These are phyloP conservation scores for Phytophthora kernoviae DNA, from an alignment of 352 stramenopile species.

Conservation along the genomic window DNA sequence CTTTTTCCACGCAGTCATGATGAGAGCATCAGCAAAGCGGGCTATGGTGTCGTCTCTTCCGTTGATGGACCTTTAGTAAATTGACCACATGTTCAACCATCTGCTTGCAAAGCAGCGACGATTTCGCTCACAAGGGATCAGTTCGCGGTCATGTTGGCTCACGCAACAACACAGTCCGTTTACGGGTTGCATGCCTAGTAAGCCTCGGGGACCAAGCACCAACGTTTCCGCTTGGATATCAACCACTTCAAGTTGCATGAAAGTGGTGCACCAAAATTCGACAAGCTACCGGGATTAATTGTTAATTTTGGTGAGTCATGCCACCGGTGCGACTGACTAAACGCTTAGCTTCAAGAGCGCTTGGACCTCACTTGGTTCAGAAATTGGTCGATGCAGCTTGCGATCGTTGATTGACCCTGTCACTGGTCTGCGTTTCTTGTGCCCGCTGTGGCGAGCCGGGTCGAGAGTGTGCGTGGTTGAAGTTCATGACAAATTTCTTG, in stretches of 20 bases:
- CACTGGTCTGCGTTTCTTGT: constrained; percentile 5
- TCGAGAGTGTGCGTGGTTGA: constrained; percentile 27
- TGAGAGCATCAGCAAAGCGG: background rate
- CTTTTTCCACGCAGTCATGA: background rate
- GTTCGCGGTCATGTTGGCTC: background rate
- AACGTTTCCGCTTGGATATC: no score
- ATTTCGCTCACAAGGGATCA: constrained; percentile 8
- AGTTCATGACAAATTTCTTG: constrained; percentile 14
- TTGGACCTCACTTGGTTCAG: background rate
- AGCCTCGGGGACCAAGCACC: background rate
- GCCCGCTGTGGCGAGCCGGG: constrained; percentile 13
- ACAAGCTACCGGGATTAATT: background rate
- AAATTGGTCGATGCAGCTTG: constrained; percentile 1
- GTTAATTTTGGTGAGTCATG: background rate
- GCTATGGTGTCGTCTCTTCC: background rate
- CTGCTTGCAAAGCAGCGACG: constrained; percentile 13
- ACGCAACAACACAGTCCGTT: background rate
- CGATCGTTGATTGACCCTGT: no score
- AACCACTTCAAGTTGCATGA: no score
- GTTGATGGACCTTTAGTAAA: background rate
- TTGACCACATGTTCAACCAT: constrained; percentile 10
- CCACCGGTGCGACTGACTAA: constrained; percentile 4
- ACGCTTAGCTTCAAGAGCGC: background rate
- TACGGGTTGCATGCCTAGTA: background rate
- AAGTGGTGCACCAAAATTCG: no score